These are phyloP conservation scores for Populus euphratica DNA, from an alignment of 345 rosid genomes.

Conservation along the genomic window DNA sequence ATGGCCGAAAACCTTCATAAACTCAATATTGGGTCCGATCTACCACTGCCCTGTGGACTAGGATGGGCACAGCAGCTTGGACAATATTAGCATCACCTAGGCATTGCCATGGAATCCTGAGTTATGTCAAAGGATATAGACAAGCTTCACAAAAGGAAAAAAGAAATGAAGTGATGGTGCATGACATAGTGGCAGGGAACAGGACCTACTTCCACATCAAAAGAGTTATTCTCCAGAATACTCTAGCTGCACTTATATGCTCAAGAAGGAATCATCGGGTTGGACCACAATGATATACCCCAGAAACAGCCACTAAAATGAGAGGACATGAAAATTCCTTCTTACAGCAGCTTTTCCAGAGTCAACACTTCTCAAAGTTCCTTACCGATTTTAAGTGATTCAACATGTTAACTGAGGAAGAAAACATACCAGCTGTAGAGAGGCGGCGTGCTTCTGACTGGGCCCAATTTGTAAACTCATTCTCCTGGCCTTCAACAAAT, in stretches of 20 bases:
- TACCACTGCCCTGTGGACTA: too few species aligned
- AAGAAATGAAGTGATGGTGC: neutral
- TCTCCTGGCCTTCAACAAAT: slow-evolving; percentile 57
- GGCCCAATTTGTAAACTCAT: slow-evolving; percentile 71
- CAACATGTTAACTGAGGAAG: neutral
- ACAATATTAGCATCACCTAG: neutral
- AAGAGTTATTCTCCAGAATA: neutral
- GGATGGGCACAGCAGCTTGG: neutral
- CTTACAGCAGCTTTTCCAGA: neutral
- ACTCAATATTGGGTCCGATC: too few species aligned
- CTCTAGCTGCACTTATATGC: neutral
- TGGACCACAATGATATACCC: too few species aligned
- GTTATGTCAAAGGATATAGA: neutral
- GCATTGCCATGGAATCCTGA: neutral
- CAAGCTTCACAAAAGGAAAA: neutral
- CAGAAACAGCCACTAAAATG: neutral
- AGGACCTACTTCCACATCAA: neutral
- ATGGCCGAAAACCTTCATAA: neutral
- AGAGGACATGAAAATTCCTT: neutral
- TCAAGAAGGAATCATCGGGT: neutral
- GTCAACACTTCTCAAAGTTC: neutral
- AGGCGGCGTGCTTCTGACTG: slow-evolving; percentile 71
- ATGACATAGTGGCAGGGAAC: neutral
- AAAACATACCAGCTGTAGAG: slow-evolving; percentile 61
- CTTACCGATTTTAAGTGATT: neutral